Percentiles rank a stretch among this genome's conserved stretches.
phyloP scores from a whole-genome alignment of 2,329 filamentous ascomycete genomes.

The Pyricularia grisea region DNA sequence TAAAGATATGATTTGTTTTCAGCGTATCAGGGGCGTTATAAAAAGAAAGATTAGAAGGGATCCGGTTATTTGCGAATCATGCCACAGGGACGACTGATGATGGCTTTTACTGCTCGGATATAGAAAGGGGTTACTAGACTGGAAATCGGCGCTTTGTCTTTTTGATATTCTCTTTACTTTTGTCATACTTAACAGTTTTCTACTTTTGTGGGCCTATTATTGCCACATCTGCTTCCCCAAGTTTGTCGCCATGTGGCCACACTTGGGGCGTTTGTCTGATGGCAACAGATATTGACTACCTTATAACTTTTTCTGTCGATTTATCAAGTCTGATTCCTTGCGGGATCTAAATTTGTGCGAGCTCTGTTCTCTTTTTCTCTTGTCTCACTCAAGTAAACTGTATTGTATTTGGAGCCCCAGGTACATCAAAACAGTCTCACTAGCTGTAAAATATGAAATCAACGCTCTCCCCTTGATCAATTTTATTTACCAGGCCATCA shows the following conservation, averaged over 20 bases:
- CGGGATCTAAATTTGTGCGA: neutral
- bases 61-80: neutral
- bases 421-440: neutral
- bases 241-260: neutral
- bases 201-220: neutral
- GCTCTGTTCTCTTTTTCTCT: neutral
- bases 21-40: neutral
- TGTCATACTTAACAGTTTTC: neutral
- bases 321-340: neutral
- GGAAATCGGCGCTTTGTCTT: neutral
- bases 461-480: neutral
- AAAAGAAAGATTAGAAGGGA: neutral
- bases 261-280: neutral
- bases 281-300: neutral
- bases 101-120: neutral
- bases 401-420: neutral
- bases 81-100: neutral
- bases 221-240: neutral
- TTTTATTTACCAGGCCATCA: neutral
- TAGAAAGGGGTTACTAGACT: neutral
- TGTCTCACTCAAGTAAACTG: neutral
- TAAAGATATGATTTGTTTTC: neutral
- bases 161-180: neutral
- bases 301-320: neutral
- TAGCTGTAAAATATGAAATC: neutral